Percentiles rank a stretch among this genome's conserved stretches.
Conservation (phyloP, 1,284 basidiomycete species). For the Microstroma glucosiphilum region DNA sequence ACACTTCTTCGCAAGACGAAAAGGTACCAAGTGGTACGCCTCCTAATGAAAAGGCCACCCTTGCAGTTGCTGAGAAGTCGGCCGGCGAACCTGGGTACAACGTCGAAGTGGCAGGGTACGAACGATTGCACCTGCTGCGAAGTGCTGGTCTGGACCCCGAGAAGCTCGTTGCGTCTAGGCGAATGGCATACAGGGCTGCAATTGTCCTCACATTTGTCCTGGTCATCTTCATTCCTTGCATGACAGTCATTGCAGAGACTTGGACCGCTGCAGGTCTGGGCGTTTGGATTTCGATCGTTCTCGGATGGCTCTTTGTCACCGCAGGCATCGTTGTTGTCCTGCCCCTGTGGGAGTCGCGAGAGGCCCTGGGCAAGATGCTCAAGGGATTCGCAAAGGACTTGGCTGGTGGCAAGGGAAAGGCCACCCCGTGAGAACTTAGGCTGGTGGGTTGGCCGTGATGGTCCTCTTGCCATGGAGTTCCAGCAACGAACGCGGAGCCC, state of each 20-base stretch:
- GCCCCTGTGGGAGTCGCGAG: conserved; percentile 74
- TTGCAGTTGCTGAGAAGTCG: conserved; percentile 8
- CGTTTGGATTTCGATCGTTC: conserved; percentile 55
- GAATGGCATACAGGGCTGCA: conserved; percentile 26
- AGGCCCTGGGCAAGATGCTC: conserved; percentile 60
- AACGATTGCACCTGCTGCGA: conserved; percentile 13
- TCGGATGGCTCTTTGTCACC: conserved; percentile 75
- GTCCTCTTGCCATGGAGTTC: too few relatives aligned
- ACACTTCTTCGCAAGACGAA: conserved; percentile 3
- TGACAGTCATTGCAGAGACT: conserved; percentile 26
- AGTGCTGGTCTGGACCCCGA: conserved; percentile 32
- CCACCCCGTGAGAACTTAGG: too few relatives aligned
- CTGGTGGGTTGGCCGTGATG: too few relatives aligned
- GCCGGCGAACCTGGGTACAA: not conserved
- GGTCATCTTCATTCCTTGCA: conserved; percentile 38
- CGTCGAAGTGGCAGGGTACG: not conserved
- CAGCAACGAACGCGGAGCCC: too few relatives aligned
- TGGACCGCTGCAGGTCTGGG: conserved; percentile 39
- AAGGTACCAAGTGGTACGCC: conserved; percentile 2
- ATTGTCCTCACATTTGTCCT: conserved; percentile 27
- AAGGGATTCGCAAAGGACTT: conserved; percentile 57
- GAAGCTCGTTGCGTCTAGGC: conserved; percentile 21
- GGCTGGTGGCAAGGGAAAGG: conserved; percentile 15
- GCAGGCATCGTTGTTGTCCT: conserved; percentile 66
- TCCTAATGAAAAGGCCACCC: conserved; percentile 1